Evolutionary conservation across 2,329 filamentous ascomycete genomes (phyloP).

Genomic region (Phialemoniopsis sp.): DNA sequence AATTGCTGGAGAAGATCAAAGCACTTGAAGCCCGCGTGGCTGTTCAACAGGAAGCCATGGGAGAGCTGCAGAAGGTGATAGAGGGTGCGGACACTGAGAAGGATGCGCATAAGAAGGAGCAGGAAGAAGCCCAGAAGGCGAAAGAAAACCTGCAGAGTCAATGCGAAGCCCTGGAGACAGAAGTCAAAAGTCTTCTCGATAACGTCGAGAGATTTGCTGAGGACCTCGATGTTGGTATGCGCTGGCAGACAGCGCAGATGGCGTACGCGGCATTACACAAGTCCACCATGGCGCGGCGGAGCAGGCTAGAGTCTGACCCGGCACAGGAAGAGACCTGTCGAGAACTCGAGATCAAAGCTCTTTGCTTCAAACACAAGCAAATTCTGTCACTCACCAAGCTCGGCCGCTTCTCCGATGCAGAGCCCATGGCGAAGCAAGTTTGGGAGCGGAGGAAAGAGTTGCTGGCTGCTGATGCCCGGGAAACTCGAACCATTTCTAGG

Average conservation of each 20-base stretch:
- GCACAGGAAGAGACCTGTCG: constrained; percentile 1
- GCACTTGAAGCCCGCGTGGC: no score
- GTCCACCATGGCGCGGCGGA: constrained; percentile 1
- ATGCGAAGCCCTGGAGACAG: background rate
- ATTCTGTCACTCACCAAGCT: constrained; percentile 3
- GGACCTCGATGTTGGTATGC: constrained; percentile 3
- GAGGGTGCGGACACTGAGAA: no score
- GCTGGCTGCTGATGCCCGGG: background rate
- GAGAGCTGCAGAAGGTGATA: no score
- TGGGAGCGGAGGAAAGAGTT: constrained; percentile 1
- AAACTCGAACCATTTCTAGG: constrained; percentile 1
- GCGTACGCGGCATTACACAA: constrained; percentile 1
- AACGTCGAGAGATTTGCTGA: constrained; percentile 3
- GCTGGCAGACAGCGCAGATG: constrained; percentile 3
- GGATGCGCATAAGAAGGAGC: constrained; percentile 1
- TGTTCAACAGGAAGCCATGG: no score
- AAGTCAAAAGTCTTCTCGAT: background rate
- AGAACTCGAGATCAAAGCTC: constrained; percentile 1
- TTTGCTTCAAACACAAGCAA: constrained; percentile 3
- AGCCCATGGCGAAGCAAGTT: constrained; percentile 1
- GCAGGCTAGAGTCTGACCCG: background rate
- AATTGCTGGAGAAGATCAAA: no score
- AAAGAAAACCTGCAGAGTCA: background rate
- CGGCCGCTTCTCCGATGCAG: constrained; percentile 3
- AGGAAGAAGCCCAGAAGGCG: constrained; percentile 1